Base-by-base conservation (phyloP, 177 flowering plant species). In the Vitis hybrid region DNA sequence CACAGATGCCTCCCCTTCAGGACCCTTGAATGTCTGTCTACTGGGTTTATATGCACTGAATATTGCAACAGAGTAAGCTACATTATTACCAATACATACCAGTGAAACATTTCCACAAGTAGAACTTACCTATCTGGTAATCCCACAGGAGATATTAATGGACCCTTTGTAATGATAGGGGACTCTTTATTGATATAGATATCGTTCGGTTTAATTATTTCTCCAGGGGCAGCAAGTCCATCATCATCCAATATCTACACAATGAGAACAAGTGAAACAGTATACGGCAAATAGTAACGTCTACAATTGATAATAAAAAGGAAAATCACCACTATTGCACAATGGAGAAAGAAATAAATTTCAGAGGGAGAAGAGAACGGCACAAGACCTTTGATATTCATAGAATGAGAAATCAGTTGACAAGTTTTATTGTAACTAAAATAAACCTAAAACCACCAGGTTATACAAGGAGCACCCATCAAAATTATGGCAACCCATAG, bases 151-250 rank as follows among this genome's bases (percentile, higher is more conserved):
- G 77, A 33, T 14, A 5, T 2, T 8, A 62, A 1, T 8, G 45
- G 5, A 10, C 68, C 78, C 31, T 61, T 80, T 52, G 88, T 82
- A 59, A 61, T 70, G 2, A 77, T 56, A 11, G 97, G 91, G 29
- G 80, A 74, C 65, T 89, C 73, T 75, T 88, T 96, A 62, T 91
- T 87, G 49, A 93, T 75, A 77, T 81, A 88, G 29, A 89, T 69
- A 72, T 93, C 97, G 71, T 77, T 61, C 2, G 80, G 78, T 69
- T 86, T 85, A 63, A 96, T 86, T 75, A 86, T 89, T 78, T 91
- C 88, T 22, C 98, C 97, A 67, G 99, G 99, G 68, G 95, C 67
- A 71, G 98, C 98, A 68, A 96, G 58, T 67, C 99, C 99, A 85
- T 96, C 45, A 39, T 39, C 45, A 39, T 39, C 45, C 45, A 39